These are phyloP conservation scores for Neoboletus magnificus DNA, from an alignment of 768 basidiomycete genomes.

Conservation along the genomic window DNA sequence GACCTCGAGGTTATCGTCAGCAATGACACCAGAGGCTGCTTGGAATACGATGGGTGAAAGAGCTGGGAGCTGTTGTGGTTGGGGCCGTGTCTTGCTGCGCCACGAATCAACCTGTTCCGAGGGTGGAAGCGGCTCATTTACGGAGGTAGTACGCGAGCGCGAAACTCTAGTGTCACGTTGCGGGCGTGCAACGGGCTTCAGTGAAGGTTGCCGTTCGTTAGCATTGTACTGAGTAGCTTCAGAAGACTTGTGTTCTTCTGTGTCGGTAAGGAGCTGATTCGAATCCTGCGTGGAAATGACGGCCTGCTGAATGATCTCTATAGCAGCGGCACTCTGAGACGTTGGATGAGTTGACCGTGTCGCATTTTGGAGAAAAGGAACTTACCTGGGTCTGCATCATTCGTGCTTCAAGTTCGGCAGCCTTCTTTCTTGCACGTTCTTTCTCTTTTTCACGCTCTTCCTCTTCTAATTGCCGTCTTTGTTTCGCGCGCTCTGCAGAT, in stretches of 20 bases:
- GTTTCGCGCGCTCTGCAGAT: conserved; percentile 79
- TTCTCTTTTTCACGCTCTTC: conserved; percentile 75
- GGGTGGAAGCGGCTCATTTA: conserved; percentile 28
- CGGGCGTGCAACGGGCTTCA: conserved; percentile 27
- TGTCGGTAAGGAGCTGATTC: conserved; percentile 2
- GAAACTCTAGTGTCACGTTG: conserved; percentile 13
- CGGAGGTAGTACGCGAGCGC: neutral
- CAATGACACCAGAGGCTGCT: conserved; percentile 38
- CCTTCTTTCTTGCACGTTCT: conserved; percentile 79
- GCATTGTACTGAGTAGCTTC: conserved; percentile 9
- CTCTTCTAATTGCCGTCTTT: conserved; percentile 79
- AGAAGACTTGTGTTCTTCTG: conserved; percentile 1
- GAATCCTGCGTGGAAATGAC: conserved; percentile 27
- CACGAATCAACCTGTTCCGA: conserved; percentile 55
- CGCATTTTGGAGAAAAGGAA: conserved; percentile 6
- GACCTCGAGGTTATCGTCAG: conserved; percentile 68
- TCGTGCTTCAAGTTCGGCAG: conserved; percentile 67
- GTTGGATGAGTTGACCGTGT: conserved; percentile 3
- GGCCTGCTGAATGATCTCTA: conserved; percentile 47
- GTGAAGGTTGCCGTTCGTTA: conserved; percentile 35
- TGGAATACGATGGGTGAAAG: conserved; percentile 36
- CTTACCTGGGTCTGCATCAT: conserved; percentile 40
- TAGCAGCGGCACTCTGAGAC: conserved; percentile 36
- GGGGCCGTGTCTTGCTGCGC: conserved; percentile 47
- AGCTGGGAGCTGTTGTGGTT: conserved; percentile 28